Evolutionary conservation across 805 yeast genomes (phyloP).

Genomic region (Metschnikowia henanensis): DNA sequence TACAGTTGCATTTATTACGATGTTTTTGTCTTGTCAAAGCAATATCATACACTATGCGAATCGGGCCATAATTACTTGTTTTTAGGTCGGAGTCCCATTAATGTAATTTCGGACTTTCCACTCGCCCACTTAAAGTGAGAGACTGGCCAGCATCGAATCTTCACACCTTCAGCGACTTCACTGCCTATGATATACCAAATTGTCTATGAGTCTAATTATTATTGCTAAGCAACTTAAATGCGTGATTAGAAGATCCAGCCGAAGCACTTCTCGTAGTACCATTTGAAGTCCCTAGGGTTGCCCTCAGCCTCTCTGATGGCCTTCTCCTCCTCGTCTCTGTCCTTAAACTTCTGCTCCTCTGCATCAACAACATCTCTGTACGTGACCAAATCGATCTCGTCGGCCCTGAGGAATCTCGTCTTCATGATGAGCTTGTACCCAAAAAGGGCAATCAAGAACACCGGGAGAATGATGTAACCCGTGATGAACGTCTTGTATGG

Average conservation of each 20-base stretch:
- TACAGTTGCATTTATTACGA: too few relatives aligned
- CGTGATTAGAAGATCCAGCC: conserved; percentile 48
- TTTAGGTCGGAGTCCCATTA: too few relatives aligned
- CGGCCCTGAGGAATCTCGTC: conserved; percentile 48
- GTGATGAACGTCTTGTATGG: conserved; percentile 68
- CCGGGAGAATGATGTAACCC: conserved; percentile 75
- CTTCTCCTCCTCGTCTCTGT: conserved; percentile 31
- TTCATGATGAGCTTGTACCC: conserved; percentile 61
- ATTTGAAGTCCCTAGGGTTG: conserved; percentile 40
- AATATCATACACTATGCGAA: too few relatives aligned
- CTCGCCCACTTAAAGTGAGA: too few relatives aligned
- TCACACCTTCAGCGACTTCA: too few relatives aligned
- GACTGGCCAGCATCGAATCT: too few relatives aligned
- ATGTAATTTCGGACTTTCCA: too few relatives aligned
- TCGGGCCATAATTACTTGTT: too few relatives aligned
- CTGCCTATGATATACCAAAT: too few relatives aligned
- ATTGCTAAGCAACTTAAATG: too few relatives aligned
- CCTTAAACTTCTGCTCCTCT: conserved; percentile 44
- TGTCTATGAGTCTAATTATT: neutral
- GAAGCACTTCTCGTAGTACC: conserved; percentile 49
- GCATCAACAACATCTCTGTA: conserved; percentile 56
- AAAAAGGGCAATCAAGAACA: conserved; percentile 50
- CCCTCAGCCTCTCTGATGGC: conserved; percentile 44
- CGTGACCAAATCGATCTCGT: conserved; percentile 61
- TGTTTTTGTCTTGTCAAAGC: too few relatives aligned